A percentile compares a stretch with the other conserved stretches of the same genome.
These are phyloP conservation scores for Graphilbum fragrans DNA, from an alignment of 2,329 filamentous ascomycete genomes.

Conservation along the genomic window DNA sequence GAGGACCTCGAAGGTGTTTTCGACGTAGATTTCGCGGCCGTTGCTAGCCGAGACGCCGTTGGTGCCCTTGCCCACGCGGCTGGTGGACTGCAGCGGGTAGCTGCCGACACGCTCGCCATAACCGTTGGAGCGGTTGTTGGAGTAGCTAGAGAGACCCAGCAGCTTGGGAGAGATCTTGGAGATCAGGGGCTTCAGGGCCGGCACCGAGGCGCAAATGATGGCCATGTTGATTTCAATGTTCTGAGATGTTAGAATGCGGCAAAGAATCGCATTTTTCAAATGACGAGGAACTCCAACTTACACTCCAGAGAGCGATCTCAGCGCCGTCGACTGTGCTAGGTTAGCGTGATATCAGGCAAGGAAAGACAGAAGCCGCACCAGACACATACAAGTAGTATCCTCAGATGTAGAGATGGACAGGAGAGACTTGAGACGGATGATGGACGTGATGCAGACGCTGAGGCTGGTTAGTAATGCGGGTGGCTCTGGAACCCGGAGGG, in stretches of 20 bases:
- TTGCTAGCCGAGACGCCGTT: background rate
- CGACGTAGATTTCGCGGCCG: background rate
- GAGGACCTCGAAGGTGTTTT: background rate
- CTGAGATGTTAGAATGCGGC: background rate
- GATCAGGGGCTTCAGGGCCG: background rate
- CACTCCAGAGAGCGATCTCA: slow-evolving; percentile 2
- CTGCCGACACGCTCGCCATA: background rate
- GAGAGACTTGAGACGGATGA: background rate
- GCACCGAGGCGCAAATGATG: background rate
- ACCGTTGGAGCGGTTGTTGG: background rate
- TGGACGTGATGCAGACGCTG: slow-evolving; percentile 2
- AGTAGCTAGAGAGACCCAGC: background rate
- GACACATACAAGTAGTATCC: background rate
- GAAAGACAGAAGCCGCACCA: background rate
- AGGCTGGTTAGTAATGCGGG: background rate
- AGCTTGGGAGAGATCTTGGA: slow-evolving; percentile 1
- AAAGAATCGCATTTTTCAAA: background rate
- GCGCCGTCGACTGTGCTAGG: background rate
- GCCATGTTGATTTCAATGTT: slow-evolving; percentile 4
- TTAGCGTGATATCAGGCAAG: background rate
- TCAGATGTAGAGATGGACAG: background rate
- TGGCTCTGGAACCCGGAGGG: too few species aligned
- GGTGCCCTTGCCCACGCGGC: background rate
- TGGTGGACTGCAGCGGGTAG: background rate
- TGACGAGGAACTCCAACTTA: background rate